Conservation (phyloP, 805 yeast genomes). For the Saccharomycopsis capsularis region DNA sequence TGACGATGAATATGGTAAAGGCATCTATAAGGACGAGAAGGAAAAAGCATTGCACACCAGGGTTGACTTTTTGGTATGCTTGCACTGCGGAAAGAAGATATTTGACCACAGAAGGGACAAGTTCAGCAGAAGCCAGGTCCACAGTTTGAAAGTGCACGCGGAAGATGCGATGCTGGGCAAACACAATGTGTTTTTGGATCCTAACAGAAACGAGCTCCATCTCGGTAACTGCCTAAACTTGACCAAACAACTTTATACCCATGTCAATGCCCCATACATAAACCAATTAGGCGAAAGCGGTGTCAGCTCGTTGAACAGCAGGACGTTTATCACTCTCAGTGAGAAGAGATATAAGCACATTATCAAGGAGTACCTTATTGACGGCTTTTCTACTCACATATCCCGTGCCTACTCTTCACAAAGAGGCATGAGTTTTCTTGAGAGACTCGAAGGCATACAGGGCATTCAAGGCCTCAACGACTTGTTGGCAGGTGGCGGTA, state of each 20-base stretch:
- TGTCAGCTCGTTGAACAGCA: constrained; percentile 31
- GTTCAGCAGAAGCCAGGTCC: neutral
- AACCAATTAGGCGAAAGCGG: constrained; percentile 74
- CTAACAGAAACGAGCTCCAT: constrained; percentile 27
- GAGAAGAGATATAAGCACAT: constrained; percentile 47
- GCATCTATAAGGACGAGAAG: neutral
- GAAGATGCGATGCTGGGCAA: neutral
- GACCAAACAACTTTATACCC: constrained; percentile 24
- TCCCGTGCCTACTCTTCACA: constrained; percentile 32
- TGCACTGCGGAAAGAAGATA: constrained; percentile 39
- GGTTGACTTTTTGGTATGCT: constrained; percentile 39
- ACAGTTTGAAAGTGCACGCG: neutral
- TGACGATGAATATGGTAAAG: too few species aligned
- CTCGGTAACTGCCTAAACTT: constrained; percentile 20
- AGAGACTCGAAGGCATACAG: too few species aligned
- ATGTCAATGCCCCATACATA: constrained; percentile 59
- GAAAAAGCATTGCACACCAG: constrained; percentile 22
- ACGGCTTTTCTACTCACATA: constrained; percentile 46
- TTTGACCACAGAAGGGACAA: constrained; percentile 14
- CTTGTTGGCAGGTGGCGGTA: too few species aligned
- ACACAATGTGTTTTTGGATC: constrained; percentile 19
- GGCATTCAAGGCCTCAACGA: too few species aligned
- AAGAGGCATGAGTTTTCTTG: too few species aligned
- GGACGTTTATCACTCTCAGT: constrained; percentile 30
- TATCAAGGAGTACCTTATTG: constrained; percentile 55